Percentiles rank a stretch among this genome's conserved stretches.
phyloP scores from a whole-genome alignment of 2,329 filamentous ascomycete genomes.

The Colletotrichum camelliae region DNA sequence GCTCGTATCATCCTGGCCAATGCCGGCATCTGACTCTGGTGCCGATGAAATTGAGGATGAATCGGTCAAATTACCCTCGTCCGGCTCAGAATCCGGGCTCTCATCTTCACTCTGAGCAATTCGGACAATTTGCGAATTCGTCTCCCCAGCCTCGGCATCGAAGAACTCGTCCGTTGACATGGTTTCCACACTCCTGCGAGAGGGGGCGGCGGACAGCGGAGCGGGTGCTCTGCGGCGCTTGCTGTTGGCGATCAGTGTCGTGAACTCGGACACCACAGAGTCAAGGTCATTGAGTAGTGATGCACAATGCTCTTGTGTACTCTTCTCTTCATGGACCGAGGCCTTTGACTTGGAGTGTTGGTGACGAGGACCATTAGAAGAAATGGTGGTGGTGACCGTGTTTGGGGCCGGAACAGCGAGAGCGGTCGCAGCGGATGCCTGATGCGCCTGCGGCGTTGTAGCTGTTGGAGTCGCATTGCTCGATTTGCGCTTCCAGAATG shows the following conservation, averaged over 20 bases:
- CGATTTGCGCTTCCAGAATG: slow-evolving; percentile 93
- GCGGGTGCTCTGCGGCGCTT: slow-evolving; percentile 73
- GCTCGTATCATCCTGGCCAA: slow-evolving; percentile 60
- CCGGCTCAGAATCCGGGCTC: slow-evolving; percentile 58
- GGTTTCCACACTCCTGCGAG: slow-evolving; percentile 78
- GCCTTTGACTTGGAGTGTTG: slow-evolving; percentile 41
- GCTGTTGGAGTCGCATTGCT: slow-evolving; percentile 63
- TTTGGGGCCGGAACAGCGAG: slow-evolving; percentile 49
- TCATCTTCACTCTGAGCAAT: slow-evolving; percentile 77
- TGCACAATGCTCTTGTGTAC: slow-evolving; percentile 82
- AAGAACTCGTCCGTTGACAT: slow-evolving; percentile 89
- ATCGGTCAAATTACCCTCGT: slow-evolving; percentile 59
- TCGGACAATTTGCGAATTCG: slow-evolving; percentile 71
- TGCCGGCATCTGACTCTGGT: slow-evolving; percentile 61
- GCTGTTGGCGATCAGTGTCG: slow-evolving; percentile 75
- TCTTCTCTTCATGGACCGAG: slow-evolving; percentile 60
- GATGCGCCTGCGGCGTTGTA: slow-evolving; percentile 42
- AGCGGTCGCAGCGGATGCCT: slow-evolving; percentile 42
- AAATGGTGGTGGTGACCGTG: slow-evolving; percentile 33
- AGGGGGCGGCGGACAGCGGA: slow-evolving; percentile 48
- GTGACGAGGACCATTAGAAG: slow-evolving; percentile 35
- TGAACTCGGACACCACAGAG: slow-evolving; percentile 82
- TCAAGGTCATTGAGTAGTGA: slow-evolving; percentile 87
- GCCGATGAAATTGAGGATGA: slow-evolving; percentile 65
- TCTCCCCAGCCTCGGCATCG: slow-evolving; percentile 77